Conservation (phyloP, 495 filamentous ascomycete genomes). For the Lasiosphaeria hispida region DNA sequence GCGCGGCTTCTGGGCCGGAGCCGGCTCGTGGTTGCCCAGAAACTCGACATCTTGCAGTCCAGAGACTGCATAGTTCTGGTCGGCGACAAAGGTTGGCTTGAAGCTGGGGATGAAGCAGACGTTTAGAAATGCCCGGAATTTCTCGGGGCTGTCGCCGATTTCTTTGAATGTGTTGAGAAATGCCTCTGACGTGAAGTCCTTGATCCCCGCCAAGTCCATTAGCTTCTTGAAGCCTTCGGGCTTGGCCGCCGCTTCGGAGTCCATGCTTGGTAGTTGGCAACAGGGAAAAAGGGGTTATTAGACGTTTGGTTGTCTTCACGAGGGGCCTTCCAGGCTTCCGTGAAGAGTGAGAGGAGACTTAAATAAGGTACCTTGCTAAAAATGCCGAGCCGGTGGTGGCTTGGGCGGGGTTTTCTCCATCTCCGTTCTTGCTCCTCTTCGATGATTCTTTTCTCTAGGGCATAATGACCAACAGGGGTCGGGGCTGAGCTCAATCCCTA, state of each 20-base stretch:
- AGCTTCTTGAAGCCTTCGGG: not conserved
- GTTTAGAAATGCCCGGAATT: slow-evolving; percentile 29
- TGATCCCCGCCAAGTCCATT: slow-evolving; percentile 12
- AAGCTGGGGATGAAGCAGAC: slow-evolving; percentile 31
- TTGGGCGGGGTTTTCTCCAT: no score
- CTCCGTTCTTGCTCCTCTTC: no score
- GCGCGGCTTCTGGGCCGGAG: slow-evolving; percentile 25
- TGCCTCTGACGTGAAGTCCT: slow-evolving; percentile 19
- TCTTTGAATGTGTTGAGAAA: slow-evolving; percentile 22
- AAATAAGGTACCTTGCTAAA: no score
- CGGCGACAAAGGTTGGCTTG: slow-evolving; percentile 28
- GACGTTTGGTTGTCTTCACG: no score
- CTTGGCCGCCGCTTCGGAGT: not conserved
- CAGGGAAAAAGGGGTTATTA: no score
- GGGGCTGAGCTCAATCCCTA: no score
- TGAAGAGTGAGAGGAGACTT: no score
- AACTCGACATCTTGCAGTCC: slow-evolving; percentile 28
- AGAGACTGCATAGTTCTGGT: slow-evolving; percentile 14
- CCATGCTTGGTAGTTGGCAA: not conserved
- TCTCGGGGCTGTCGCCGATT: slow-evolving; percentile 28
- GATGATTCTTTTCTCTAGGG: no score
- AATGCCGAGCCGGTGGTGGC: no score
- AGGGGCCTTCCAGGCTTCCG: no score
- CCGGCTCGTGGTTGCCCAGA: slow-evolving; percentile 14
- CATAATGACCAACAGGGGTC: no score